Evolutionary conservation across 345 rosid species (phyloP).

Genomic region (Dovyalis caffra): DNA sequence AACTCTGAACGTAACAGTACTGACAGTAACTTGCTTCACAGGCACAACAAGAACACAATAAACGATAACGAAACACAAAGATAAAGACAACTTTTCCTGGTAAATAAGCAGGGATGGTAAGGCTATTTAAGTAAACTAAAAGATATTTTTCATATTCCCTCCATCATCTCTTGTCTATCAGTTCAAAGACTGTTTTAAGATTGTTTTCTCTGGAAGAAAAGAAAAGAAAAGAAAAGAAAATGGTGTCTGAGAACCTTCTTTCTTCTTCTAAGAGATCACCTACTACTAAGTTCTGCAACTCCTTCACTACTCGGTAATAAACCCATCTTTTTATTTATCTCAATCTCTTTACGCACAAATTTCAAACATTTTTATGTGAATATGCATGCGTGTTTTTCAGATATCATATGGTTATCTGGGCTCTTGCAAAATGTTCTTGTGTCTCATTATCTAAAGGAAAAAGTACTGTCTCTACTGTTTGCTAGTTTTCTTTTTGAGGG

Average conservation of each 20-base stretch:
- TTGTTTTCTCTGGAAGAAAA: neutral
- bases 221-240: too few relatives aligned
- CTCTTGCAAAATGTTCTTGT: conserved; percentile 5
- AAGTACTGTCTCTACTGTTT: too few relatives aligned
- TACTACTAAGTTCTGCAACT: conserved; percentile 33
- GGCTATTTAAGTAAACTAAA: conserved; percentile 11
- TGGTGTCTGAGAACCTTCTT: conserved; percentile 31
- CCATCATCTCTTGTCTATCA: neutral
- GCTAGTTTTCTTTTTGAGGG: too few relatives aligned
- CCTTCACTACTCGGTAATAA: conserved; percentile 54
- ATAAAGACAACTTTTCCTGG: neutral
- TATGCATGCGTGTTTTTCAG: neutral
- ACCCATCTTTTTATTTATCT: conserved; percentile 4
- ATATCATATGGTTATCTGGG: neutral
- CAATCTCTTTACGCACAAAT: too few relatives aligned
- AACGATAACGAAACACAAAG: too few relatives aligned
- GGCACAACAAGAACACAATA: too few relatives aligned
- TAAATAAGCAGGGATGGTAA: conserved; percentile 4
- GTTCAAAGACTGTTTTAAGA: neutral
- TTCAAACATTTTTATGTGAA: neutral
- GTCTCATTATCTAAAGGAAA: too few relatives aligned
- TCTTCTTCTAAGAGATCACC: conserved; percentile 40
- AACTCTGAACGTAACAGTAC: too few relatives aligned
- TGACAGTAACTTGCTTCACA: too few relatives aligned
- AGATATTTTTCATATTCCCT: neutral